phyloP scores from a whole-genome alignment of 805 yeast species.

The Yamadazyma takamatsuzukensis region DNA sequence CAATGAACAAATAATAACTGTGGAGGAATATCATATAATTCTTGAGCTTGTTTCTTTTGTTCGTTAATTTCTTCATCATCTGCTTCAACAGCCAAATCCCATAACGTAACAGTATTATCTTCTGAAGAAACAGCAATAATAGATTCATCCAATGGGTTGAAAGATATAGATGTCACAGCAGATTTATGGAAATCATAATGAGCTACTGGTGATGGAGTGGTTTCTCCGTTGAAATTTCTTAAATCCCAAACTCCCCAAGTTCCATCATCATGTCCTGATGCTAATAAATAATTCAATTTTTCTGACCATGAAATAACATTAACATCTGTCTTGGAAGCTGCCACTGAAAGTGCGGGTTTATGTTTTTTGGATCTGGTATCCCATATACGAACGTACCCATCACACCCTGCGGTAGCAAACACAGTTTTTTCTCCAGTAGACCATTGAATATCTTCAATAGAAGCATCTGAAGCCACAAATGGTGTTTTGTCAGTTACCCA shows the following conservation, averaged over 20 bases:
- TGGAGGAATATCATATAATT: conserved; percentile 87
- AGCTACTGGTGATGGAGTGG: conserved; percentile 79
- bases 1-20: conserved; percentile 95
- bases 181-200: conserved; percentile 92
- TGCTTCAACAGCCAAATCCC: conserved; percentile 99
- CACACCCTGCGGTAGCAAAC: conserved; percentile 91
- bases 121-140: conserved; percentile 94
- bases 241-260: conserved; percentile 98
- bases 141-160: conserved; percentile 94
- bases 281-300: conserved; percentile 80
- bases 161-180: conserved; percentile 88
- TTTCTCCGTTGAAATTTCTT: conserved; percentile 65
- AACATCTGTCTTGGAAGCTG: conserved; percentile 78
- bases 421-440: conserved; percentile 88
- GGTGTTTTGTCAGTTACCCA: conserved; percentile 89
- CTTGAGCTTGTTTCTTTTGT: conserved; percentile 74
- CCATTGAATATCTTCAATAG: conserved; percentile 98
- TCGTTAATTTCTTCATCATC: conserved; percentile 94
- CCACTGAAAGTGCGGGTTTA: conserved; percentile 81
- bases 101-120: conserved; percentile 92
- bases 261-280: conserved; percentile 97
- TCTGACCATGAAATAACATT: conserved; percentile 96
- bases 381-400: conserved; percentile 92
- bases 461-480: conserved; percentile 61
- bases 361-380: conserved; percentile 92